Evolutionary conservation across 441 rosid genomes (phyloP), one percentile per base, ranked within the genome.

Genomic region (Sinapis alba): DNA sequence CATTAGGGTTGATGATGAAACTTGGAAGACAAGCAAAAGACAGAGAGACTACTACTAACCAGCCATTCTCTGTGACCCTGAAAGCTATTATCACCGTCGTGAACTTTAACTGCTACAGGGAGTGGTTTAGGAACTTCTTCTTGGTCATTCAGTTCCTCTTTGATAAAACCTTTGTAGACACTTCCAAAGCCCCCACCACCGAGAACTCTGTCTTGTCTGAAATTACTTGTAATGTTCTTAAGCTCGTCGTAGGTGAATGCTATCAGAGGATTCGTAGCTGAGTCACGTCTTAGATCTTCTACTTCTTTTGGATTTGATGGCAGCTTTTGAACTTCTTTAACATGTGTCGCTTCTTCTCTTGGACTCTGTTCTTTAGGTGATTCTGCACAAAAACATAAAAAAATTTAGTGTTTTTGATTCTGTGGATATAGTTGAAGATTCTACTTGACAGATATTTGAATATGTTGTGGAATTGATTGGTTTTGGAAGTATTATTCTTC

Each of bases 21-120:
- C 75, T 68, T 64, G 74, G 28, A 11, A 58, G 32, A 16, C 68
- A 64, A 78, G 62, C 20, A 69, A 20, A 63, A 34, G 32, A 50
- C 6, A 30, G 61, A 67, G 59, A 73, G 73, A 15, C 69, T 45
- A 45, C 20, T 15, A 50, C 56, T 83, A 86, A 93, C 99, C 90
- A 96, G 97, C 99, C 99, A 96, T 86, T 96, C 99, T 59, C 97
- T 83, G 76, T 96, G 97, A 57, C 99, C 99, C 61, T 96, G 99
- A 71, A 34, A 84, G 77, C 99, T 93, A 67, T 93, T 91, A 59
- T 90, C 90, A 1, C 98, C 97, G 30, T 90, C 98, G 72, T 93
- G 99, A 77, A 96, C 99, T 81, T 93, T 96, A 20, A 90, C 99
- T 71, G 99, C 99, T 7, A 93, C 98, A 18, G 89, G 90, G 76